Base-by-base conservation (phyloP, 2,329 filamentous ascomycete genomes). In the Chaetomium sp. region DNA sequence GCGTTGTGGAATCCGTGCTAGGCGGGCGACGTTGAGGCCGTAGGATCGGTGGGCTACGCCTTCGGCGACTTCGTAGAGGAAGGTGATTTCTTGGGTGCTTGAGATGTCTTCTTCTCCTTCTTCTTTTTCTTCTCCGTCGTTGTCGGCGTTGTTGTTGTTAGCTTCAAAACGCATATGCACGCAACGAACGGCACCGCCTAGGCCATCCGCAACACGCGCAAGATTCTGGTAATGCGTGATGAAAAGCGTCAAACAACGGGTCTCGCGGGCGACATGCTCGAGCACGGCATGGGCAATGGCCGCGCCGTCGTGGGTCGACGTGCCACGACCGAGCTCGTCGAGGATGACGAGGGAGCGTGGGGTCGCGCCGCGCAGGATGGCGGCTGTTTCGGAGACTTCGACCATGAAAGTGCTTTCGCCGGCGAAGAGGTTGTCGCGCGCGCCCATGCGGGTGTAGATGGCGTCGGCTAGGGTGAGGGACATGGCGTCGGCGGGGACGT, bases 361-460 rank as follows among this genome's bases (percentile, higher is more conserved):
- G 0, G 91, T 94, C 0, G 92, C 94, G 65, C 89, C 83, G 67
- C 94, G 92, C 32, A 99, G 79, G 63, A 99, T 96, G 58, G 91
- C 85, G 1, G 88, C 85, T 1, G 94, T 97, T 71, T 99, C 94
- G 38, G 86, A 90, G 2, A 99, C 82, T 69, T 99, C 94, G 53
- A 99, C 91, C 91, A 97, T 96, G 74, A 99, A 99, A 10, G 94
- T 99, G 32, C 84, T 89, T 72, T 99, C 94, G 65, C 91, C 91
- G 4, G 89, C 88, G 69, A 97, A 88, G 74, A 99, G 89, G 69
- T 96, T 97, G 72, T 99, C 94, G 64, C 89, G 89, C 2, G 94
- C 94, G 52, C 94, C 94, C 84, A 96, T 96, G 62, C 94, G 88
- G 0, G 94, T 96, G 75, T 92, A 89, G 47, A 99, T 89, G 6